Evolutionary conservation across 495 filamentous ascomycete species (phyloP), one percentile per base, ranked within the genome.

Genomic region (Daldinia vernicosa): DNA sequence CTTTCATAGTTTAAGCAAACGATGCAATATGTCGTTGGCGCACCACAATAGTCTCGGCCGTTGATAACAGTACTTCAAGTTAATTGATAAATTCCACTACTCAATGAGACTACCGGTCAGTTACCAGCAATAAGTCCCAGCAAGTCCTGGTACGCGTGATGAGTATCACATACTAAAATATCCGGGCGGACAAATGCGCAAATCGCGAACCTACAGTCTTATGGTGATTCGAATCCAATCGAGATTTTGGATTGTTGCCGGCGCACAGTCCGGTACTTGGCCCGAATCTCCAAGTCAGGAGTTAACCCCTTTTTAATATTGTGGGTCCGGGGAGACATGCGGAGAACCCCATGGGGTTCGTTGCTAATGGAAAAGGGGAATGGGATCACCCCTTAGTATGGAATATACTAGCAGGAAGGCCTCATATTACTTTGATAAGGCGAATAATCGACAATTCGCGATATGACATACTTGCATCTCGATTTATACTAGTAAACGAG

Each of bases 361-460:
- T 47, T 47, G 43, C 17, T 24, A 24, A 47, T 47, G 17, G 43
- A 47, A 47, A 47, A 47, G 43, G 43, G 43, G 43, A 24, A 47
- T 24, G 19, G 6, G 15, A 40, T 17, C 15, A 40, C 39, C 39
- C 39, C 39, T 40, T 40, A 40, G 15, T 40, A 40, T 40, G 6
- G 39, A 40, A 40, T 17, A 40, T 17, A 2, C n/a, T 17, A 17
- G 6, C n/a, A 40, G n/a, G 15, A 17, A 40, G 39, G n/a, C 3
- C 9, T 17, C n/a, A 11, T 39, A 4, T 17, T 40, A 1, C 5
- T 8, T 17, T 17, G 6, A 17, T n/a, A 17, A 40, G 39, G 4
- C n/a, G n/a, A 11, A 40, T 17, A 17, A 40, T 40, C 6, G 6
- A 1, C 39, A 1, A 47, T 47, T 47, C 17, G 43, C 43, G 43